Percentiles rank a stretch among this genome's conserved stretches.
Conservation (phyloP, 257 asterid species). For the Plectranthus barbatus region DNA sequence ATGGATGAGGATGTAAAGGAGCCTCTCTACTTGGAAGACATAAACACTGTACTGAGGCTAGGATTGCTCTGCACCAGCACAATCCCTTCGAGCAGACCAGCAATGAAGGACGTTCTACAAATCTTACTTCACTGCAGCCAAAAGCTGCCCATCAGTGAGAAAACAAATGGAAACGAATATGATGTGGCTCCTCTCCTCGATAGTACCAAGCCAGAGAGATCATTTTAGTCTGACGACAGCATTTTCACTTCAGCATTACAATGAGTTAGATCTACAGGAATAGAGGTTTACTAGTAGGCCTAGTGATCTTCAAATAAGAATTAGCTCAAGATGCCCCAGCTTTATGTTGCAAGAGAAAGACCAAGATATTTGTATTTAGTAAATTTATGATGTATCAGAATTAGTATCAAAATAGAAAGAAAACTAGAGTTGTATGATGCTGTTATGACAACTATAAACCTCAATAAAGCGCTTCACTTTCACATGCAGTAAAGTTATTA, state of each 20-base stretch:
- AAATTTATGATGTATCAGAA: background rate
- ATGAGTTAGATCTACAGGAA: background rate
- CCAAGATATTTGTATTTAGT: background rate
- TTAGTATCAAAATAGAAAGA: background rate
- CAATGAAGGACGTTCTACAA: conserved; percentile 61
- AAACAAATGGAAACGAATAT: conserved; percentile 26
- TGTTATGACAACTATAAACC: background rate
- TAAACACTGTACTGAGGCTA: conserved; percentile 47
- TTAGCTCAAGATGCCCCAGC: too few species aligned
- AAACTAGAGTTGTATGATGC: background rate
- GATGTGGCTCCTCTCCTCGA: conserved; percentile 65
- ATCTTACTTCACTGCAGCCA: conserved; percentile 41
- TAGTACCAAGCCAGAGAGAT: conserved; percentile 21
- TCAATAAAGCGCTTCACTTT: background rate
- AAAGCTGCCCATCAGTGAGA: conserved; percentile 18
- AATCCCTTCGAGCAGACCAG: conserved; percentile 61
- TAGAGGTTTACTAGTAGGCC: background rate
- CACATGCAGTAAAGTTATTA: too few species aligned
- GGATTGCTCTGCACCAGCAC: conserved; percentile 64
- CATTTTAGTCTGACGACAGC: conserved; percentile 19
- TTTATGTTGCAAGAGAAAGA: too few species aligned
- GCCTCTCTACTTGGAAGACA: conserved; percentile 41
- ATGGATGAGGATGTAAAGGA: conserved; percentile 64
- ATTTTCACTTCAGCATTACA: conserved; percentile 26
- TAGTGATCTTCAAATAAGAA: background rate